These are phyloP conservation scores for Guadua angustifolia DNA, from an alignment of 176 grass and related monocot species.

Conservation along the genomic window DNA sequence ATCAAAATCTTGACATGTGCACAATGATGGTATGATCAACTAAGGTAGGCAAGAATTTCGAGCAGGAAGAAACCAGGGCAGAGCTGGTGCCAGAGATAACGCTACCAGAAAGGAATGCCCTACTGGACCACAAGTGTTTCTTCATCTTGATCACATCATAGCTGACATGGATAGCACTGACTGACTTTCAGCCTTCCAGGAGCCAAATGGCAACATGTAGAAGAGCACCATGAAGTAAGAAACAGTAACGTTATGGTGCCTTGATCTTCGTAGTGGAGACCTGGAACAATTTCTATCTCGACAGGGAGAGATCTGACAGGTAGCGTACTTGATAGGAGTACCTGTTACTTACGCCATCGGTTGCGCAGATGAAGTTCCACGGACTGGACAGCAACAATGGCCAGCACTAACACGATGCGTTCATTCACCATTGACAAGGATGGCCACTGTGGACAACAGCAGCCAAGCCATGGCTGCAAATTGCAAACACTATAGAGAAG, in stretches of 20 bases:
- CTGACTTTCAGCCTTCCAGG: neutral
- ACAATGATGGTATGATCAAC: neutral
- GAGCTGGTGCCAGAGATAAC: neutral
- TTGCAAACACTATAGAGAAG: neutral
- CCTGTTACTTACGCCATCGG: neutral
- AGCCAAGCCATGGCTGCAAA: conserved; percentile 6
- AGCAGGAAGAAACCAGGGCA: neutral
- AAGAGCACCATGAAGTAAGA: neutral
- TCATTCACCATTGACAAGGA: conserved; percentile 41
- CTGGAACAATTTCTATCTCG: neutral
- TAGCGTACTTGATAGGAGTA: neutral
- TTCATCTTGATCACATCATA: conserved; percentile 21
- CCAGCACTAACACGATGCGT: conserved; percentile 13
- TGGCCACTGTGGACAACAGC: conserved; percentile 10
- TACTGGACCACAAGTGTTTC: neutral
- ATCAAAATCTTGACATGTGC: conserved; percentile 10
- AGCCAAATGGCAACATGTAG: conserved; percentile 4
- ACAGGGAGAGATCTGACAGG: neutral
- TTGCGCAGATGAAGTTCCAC: neutral
- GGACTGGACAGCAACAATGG: neutral
- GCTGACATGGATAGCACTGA: conserved; percentile 40
- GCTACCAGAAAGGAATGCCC: neutral
- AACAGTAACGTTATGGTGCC: neutral
- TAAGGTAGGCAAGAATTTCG: neutral
- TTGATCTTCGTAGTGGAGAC: conserved; percentile 4